Evolutionary conservation across 1,284 basidiomycete species (phyloP).

Genomic region (Moesziomyces aphidis): DNA sequence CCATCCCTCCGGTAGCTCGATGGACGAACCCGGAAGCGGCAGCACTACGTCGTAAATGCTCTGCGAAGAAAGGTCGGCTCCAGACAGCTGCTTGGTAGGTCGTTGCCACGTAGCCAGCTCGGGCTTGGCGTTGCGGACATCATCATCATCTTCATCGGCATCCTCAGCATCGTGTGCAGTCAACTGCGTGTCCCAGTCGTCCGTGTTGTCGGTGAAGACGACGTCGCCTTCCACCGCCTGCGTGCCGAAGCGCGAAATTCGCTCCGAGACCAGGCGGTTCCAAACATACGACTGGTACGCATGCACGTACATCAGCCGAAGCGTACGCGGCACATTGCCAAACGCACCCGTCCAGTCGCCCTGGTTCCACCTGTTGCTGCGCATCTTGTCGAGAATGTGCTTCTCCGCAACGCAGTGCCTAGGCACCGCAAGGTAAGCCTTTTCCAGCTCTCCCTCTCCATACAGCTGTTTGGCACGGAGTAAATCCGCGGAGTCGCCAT

Average conservation of each 20-base stretch:
- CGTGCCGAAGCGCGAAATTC: slow-evolving; percentile 83
- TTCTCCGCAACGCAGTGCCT: slow-evolving; percentile 90
- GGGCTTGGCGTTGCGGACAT: slow-evolving; percentile 19
- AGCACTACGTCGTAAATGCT: slow-evolving; percentile 93
- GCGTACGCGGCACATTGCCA: slow-evolving; percentile 71
- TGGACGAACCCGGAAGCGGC: slow-evolving; percentile 92
- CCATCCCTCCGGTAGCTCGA: slow-evolving; percentile 84
- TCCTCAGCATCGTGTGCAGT: slow-evolving; percentile 3
- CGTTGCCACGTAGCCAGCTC: slow-evolving; percentile 65
- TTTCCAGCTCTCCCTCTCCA: slow-evolving; percentile 55
- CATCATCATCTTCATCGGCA: slow-evolving; percentile 18
- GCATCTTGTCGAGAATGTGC: slow-evolving; percentile 88
- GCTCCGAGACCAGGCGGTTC: slow-evolving; percentile 94
- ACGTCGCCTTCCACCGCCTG: slow-evolving; percentile 83
- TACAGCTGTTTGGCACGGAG: slow-evolving; percentile 45
- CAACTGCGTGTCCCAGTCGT: slow-evolving; percentile 4
- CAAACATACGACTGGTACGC: slow-evolving; percentile 99
- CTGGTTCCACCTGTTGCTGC: slow-evolving; percentile 63
- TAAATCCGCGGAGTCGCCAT: slow-evolving; percentile 41
- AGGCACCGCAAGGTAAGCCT: slow-evolving; percentile 87
- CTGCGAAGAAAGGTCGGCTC: slow-evolving; percentile 75
- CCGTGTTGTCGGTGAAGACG: slow-evolving; percentile 63
- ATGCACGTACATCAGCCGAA: slow-evolving; percentile 97
- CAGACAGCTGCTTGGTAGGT: slow-evolving; percentile 80
- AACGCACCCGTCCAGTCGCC: slow-evolving; percentile 53